Conservation (phyloP, 116 monocot species). For the Phalaenopsis hybrid region DNA sequence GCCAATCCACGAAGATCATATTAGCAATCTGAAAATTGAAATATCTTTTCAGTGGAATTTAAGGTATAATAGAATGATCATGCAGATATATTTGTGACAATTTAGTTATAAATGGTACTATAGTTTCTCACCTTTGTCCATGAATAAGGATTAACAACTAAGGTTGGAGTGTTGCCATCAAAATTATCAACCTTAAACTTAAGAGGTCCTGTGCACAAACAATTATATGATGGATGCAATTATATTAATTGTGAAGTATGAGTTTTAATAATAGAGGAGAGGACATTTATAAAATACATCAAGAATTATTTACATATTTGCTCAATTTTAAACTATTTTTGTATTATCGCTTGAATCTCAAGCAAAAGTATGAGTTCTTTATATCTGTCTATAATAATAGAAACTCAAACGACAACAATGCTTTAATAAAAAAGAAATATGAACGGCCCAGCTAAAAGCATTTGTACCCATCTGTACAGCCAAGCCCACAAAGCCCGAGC, state of each 20-base stretch:
- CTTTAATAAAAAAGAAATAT: too few species aligned
- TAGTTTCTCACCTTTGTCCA: conserved; percentile 2
- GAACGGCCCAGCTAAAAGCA: neutral
- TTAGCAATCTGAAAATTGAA: conserved; percentile 17
- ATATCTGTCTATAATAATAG: too few species aligned
- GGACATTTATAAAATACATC: too few species aligned
- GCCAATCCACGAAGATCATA: conserved; percentile 41
- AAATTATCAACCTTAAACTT: neutral
- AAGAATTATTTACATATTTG: too few species aligned
- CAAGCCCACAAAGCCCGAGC: conserved; percentile 16
- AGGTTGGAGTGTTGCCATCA: neutral
- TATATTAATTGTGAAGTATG: neutral
- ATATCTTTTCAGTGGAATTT: neutral
- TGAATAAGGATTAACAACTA: neutral
- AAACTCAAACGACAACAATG: too few species aligned
- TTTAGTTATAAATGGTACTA: neutral
- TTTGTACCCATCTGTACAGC: conserved; percentile 17
- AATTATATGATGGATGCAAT: neutral
- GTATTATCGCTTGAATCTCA: too few species aligned
- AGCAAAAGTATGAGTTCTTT: too few species aligned
- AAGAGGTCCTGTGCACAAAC: neutral
- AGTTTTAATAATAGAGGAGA: too few species aligned
- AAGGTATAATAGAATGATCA: neutral
- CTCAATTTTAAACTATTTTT: too few species aligned
- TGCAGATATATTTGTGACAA: too few species aligned